These are phyloP conservation scores for Pythium dissimile DNA, from an alignment of 352 stramenopile genomes.

Conservation along the genomic window DNA sequence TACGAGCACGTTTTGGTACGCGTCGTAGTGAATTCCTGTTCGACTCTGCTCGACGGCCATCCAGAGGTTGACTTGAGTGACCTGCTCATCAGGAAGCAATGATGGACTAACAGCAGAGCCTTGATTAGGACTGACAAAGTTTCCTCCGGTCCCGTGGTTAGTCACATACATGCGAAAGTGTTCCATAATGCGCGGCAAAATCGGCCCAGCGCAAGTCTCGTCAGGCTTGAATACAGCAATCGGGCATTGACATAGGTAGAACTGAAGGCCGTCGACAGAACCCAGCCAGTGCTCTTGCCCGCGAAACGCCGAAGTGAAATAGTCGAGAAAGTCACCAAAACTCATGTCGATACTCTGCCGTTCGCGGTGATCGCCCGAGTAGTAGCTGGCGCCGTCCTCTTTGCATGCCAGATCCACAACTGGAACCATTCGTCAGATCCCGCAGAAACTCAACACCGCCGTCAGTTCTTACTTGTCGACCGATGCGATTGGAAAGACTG, in stretches of 20 bases:
- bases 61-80: slow-evolving; percentile 87
- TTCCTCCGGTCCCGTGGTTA: too few relatives aligned
- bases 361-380: slow-evolving; percentile 50
- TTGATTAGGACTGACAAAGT: too few relatives aligned
- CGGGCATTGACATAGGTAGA: slow-evolving; percentile 81
- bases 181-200: slow-evolving; percentile 53
- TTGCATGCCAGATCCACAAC: slow-evolving; percentile 83
- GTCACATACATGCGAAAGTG: slow-evolving; percentile 50
- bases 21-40: slow-evolving; percentile 80
- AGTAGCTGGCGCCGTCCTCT: slow-evolving; percentile 34
- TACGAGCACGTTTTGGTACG: slow-evolving; percentile 75
- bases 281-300: slow-evolving; percentile 62
- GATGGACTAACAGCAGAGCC: slow-evolving; percentile 34
- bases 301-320: slow-evolving; percentile 46
- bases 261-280: slow-evolving; percentile 65
- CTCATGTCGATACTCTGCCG: slow-evolving; percentile 74
- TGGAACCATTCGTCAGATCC: slow-evolving; percentile 11
- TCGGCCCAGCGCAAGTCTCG: slow-evolving; percentile 33
- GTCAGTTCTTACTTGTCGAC: slow-evolving; percentile 15
- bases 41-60: slow-evolving; percentile 54
- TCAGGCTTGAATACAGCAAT: slow-evolving; percentile 56
- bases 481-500: slow-evolving; percentile 11
- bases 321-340: slow-evolving; percentile 80
- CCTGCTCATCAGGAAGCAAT: slow-evolving; percentile 27
- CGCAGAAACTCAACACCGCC: neutral